These are phyloP conservation scores for Incumbomyces lentus DNA, from an alignment of 2,329 filamentous ascomycete genomes.

Conservation along the genomic window DNA sequence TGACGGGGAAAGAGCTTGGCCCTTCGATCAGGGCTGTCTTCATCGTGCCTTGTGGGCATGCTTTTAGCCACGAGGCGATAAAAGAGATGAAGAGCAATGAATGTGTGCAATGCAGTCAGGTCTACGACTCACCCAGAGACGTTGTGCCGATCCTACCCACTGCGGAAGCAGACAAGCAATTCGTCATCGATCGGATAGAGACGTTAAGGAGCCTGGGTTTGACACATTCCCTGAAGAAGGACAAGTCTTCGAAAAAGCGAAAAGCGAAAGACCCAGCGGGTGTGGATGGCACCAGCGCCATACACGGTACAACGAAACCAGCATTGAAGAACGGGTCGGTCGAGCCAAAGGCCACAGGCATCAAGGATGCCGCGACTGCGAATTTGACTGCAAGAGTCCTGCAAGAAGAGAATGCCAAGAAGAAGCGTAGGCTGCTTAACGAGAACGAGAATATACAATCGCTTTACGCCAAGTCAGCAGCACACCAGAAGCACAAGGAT, in stretches of 20 bases:
- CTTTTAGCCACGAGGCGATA: constrained; percentile 78
- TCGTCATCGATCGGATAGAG: constrained; percentile 55
- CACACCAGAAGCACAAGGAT: constrained; percentile 29
- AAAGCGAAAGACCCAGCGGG: constrained; percentile 52
- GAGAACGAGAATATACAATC: constrained; percentile 47
- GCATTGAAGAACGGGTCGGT: not conserved
- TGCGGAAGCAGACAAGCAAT: constrained; percentile 58
- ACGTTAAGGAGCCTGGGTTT: constrained; percentile 62
- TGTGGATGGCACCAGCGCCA: constrained; percentile 30
- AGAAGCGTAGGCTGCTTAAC: constrained; percentile 65
- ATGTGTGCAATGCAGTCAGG: constrained; percentile 59
- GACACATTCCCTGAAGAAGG: constrained; percentile 82
- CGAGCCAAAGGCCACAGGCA: constrained; percentile 36
- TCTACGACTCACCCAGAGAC: constrained; percentile 58
- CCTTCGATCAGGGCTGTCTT: constrained; percentile 73
- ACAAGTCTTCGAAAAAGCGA: constrained; percentile 54
- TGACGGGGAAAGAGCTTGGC: constrained; percentile 78
- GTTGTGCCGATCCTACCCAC: constrained; percentile 73
- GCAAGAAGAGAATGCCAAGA: constrained; percentile 72
- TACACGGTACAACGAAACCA: not conserved
- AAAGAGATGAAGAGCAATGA: constrained; percentile 56
- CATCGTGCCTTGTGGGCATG: constrained; percentile 88
- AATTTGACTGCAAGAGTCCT: constrained; percentile 77
- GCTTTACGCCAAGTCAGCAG: constrained; percentile 38
- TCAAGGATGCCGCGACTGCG: constrained; percentile 82